A percentile compares a stretch with the other conserved stretches of the same genome.
Evolutionary conservation across 345 rosid genomes (phyloP).

Genomic region (Rhodomyrtus tomentosa): DNA sequence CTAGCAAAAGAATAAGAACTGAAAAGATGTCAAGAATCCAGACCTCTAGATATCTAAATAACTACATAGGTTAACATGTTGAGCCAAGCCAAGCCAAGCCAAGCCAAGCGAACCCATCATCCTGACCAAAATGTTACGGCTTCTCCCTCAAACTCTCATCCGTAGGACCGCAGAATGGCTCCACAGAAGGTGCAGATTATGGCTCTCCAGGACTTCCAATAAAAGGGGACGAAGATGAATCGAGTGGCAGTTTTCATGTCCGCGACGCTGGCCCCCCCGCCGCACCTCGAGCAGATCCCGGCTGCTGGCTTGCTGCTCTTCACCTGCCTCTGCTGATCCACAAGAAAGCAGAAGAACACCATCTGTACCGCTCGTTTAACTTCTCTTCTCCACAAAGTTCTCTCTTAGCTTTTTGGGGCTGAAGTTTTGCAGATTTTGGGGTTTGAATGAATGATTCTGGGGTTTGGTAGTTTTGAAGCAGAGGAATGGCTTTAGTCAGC

Average conservation of each 20-base stretch:
- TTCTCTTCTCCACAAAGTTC: background rate
- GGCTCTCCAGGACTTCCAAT: conserved; percentile 83
- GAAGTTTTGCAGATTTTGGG: background rate
- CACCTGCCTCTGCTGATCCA: conserved; percentile 74
- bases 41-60: background rate
- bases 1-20: background rate
- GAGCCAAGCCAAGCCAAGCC: background rate
- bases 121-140: background rate
- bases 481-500: background rate
- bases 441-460: background rate
- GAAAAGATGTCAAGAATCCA: background rate
- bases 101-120: background rate
- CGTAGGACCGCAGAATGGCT: conserved; percentile 71
- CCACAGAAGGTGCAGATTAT: conserved; percentile 82
- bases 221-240: conserved; percentile 73
- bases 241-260: conserved; percentile 86
- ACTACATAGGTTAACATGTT: background rate
- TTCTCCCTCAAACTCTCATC: conserved; percentile 1
- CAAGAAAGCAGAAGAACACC: conserved; percentile 78
- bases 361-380: conserved; percentile 4
- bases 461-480: background rate
- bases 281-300: conserved; percentile 80
- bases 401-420: background rate
- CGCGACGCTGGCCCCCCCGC: conserved; percentile 91
- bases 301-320: conserved; percentile 81